Conservation (phyloP, 495 filamentous ascomycete species). For the Lentithecium fluviatile region DNA sequence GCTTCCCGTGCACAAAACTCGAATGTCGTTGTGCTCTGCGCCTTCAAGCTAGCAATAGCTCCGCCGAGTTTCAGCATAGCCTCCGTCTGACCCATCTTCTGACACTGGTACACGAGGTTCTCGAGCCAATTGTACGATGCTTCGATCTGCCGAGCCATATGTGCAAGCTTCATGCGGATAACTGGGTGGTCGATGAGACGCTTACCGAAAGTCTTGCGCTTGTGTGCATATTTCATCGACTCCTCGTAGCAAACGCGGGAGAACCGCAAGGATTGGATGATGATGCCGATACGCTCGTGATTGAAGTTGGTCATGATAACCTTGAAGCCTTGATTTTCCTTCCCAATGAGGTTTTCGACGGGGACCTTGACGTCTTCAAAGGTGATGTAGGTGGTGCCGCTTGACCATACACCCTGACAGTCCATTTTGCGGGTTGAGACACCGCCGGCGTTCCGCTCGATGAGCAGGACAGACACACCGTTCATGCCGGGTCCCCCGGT, state of each 20-base stretch:
- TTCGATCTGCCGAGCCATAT: conserved; percentile 98
- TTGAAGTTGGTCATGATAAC: conserved; percentile 83
- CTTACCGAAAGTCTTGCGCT: conserved; percentile 94
- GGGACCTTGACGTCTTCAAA: conserved; percentile 99
- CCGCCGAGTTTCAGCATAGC: conserved; percentile 95
- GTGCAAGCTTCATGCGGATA: conserved; percentile 94
- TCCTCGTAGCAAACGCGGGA: conserved; percentile 97
- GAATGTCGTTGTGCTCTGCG: conserved; percentile 86
- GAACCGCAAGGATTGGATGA: conserved; percentile 96
- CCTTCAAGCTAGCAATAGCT: conserved; percentile 91
- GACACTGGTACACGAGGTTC: conserved; percentile 88
- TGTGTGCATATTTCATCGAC: conserved; percentile 92
- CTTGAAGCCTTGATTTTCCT: conserved; percentile 98
- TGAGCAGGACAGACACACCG: conserved; percentile 84
- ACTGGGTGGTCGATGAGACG: conserved; percentile 94
- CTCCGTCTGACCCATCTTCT: conserved; percentile 88
- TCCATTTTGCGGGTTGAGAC: conserved; percentile 95
- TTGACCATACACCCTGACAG: conserved; percentile 95
- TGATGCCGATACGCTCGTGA: conserved; percentile 97
- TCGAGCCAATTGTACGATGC: conserved; percentile 97
- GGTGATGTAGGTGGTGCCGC: conserved; percentile 93
- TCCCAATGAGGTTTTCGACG: conserved; percentile 95
- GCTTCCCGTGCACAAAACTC: conserved; percentile 97
- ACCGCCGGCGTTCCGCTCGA: conserved; percentile 75
- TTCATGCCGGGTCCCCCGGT: conserved; percentile 86